Evolutionary conservation across 768 basidiomycete species (phyloP).

Genomic region (Scleroderma citrinum): DNA sequence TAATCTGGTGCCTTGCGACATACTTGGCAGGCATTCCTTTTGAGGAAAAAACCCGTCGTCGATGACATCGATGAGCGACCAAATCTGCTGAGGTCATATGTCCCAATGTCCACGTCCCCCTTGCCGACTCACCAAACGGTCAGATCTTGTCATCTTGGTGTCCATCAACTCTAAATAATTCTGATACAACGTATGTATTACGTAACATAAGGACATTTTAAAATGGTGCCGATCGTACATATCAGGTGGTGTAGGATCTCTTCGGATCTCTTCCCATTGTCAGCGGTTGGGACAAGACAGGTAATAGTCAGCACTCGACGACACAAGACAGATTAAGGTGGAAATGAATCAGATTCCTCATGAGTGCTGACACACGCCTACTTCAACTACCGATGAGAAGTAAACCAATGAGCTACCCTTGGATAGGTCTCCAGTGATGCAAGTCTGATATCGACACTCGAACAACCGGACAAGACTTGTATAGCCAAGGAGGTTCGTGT

Average conservation of each 20-base stretch:
- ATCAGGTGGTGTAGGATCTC: too few species aligned
- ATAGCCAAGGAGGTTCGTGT: too few species aligned
- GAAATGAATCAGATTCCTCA: neutral
- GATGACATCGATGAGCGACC: neutral
- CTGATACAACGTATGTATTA: neutral
- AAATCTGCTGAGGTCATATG: neutral
- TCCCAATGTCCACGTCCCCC: neutral
- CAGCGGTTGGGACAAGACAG: too few species aligned
- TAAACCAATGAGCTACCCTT: too few species aligned
- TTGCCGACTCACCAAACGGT: neutral
- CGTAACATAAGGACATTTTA: neutral
- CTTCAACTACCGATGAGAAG: too few species aligned
- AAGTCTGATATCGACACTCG: too few species aligned
- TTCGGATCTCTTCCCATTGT: too few species aligned
- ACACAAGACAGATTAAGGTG: neutral
- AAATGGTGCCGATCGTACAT: neutral
- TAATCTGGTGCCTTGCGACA: neutral
- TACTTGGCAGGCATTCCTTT: neutral
- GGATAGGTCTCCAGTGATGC: too few species aligned
- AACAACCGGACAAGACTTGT: too few species aligned
- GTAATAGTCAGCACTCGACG: neutral
- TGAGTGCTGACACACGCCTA: too few species aligned
- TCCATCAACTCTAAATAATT: neutral
- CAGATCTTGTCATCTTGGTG: neutral
- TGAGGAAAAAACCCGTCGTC: neutral